Conservation (phyloP, 2,329 filamentous ascomycete genomes). For the Beauveria sp. region DNA sequence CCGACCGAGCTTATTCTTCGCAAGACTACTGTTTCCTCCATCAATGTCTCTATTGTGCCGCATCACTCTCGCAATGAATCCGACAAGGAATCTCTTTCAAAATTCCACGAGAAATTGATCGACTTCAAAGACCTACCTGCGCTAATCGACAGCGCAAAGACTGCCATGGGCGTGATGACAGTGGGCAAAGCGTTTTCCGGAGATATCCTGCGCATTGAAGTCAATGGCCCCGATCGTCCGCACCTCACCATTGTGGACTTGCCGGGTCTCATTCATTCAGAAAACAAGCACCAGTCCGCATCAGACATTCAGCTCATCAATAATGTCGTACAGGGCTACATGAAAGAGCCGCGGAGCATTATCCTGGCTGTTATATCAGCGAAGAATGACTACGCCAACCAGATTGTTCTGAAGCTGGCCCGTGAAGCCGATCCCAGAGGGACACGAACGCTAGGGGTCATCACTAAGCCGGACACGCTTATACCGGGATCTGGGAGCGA, state of each 20-base stretch:
- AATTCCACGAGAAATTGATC: constrained; percentile 21
- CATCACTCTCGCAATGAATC: constrained; percentile 1
- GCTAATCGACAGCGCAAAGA: constrained; percentile 41
- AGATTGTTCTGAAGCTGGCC: constrained; percentile 20
- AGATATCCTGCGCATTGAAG: constrained; percentile 19
- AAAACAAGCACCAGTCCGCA: constrained; percentile 25
- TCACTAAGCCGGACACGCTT: constrained; percentile 41
- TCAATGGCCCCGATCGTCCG: constrained; percentile 16
- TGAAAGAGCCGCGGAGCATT: constrained; percentile 32
- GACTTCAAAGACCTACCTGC: constrained; percentile 29
- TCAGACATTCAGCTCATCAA: constrained; percentile 26
- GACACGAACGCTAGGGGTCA: constrained; percentile 35
- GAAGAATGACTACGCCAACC: constrained; percentile 24
- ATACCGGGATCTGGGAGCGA: background rate
- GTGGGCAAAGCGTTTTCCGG: constrained; percentile 16
- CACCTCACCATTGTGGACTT: constrained; percentile 40
- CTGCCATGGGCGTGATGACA: constrained; percentile 33
- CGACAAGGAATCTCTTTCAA: background rate
- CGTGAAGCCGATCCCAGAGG: background rate
- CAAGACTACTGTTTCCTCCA: constrained; percentile 12
- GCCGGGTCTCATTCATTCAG: constrained; percentile 33
- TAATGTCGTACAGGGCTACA: constrained; percentile 31
- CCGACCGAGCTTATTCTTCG: constrained; percentile 45
- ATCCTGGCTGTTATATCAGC: constrained; percentile 37
- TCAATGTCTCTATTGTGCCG: constrained; percentile 20